Percentiles rank a stretch among this genome's conserved stretches.
phyloP scores from a whole-genome alignment of 768 basidiomycete species.

The Agaricus bisporus region DNA sequence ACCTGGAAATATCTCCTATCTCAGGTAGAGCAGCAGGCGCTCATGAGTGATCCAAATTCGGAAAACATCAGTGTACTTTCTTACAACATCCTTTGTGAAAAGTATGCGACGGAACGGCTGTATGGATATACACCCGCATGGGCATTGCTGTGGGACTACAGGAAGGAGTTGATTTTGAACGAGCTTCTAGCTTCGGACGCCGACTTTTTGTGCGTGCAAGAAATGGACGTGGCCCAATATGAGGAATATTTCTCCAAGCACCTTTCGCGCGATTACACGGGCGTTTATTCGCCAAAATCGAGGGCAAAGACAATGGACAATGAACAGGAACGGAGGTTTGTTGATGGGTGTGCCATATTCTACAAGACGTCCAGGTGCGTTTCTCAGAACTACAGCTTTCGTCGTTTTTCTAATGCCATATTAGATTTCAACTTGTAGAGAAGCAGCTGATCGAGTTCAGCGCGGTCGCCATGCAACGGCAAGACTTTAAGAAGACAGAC shows the following conservation, averaged over 20 bases:
- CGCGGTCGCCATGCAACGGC: slow-evolving; percentile 84
- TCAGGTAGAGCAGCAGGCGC: slow-evolving; percentile 51
- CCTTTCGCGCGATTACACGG: slow-evolving; percentile 80
- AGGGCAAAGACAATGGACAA: slow-evolving; percentile 85
- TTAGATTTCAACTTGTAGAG: slow-evolving; percentile 88
- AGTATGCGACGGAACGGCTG: slow-evolving; percentile 78
- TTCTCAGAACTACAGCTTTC: slow-evolving; percentile 7
- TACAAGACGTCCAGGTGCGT: slow-evolving; percentile 85
- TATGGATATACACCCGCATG: slow-evolving; percentile 97
- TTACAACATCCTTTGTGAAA: slow-evolving; percentile 95
- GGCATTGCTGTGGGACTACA: slow-evolving; percentile 94
- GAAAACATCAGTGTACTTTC: slow-evolving; percentile 80
- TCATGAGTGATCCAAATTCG: slow-evolving; percentile 53
- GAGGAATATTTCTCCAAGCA: slow-evolving; percentile 84
- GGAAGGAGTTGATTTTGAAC: slow-evolving; percentile 80
- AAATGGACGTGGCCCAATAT: slow-evolving; percentile 89
- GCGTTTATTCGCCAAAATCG: slow-evolving; percentile 88
- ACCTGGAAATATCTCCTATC: slow-evolving; percentile 63
- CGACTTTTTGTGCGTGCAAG: slow-evolving; percentile 93
- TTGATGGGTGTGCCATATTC: slow-evolving; percentile 97
- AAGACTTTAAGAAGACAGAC: slow-evolving; percentile 94
- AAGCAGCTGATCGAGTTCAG: slow-evolving; percentile 92
- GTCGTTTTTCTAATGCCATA: slow-evolving; percentile 11
- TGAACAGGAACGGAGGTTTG: slow-evolving; percentile 75
- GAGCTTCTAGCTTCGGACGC: slow-evolving; percentile 78